These are phyloP conservation scores for Sarcomyxa edulis DNA, from an alignment of 768 basidiomycete species.

Conservation along the genomic window DNA sequence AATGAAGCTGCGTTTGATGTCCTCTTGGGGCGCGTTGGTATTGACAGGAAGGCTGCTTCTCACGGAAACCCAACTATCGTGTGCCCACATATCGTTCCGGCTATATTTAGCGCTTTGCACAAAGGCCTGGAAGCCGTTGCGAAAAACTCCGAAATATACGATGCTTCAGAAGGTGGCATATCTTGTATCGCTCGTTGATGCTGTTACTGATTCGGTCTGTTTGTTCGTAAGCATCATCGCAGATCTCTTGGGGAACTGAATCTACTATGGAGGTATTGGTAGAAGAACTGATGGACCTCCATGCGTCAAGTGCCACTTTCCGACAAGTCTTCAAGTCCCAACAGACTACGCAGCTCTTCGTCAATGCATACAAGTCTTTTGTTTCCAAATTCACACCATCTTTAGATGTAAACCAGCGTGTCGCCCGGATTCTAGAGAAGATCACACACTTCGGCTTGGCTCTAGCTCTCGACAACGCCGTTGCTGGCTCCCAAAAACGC, in stretches of 20 bases:
- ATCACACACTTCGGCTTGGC: slow-evolving; percentile 65
- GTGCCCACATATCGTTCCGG: slow-evolving; percentile 68
- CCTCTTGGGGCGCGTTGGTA: slow-evolving; percentile 46
- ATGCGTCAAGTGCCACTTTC: slow-evolving; percentile 60
- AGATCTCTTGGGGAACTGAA: slow-evolving; percentile 21
- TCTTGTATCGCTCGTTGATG: slow-evolving; percentile 12
- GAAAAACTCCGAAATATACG: slow-evolving; percentile 25
- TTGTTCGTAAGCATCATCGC: slow-evolving; percentile 12
- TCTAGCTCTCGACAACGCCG: slow-evolving; percentile 58
- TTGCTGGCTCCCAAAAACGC: slow-evolving; percentile 62
- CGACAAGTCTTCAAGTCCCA: slow-evolving; percentile 71
- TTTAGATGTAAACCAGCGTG: slow-evolving; percentile 33
- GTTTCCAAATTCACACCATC: slow-evolving; percentile 35
- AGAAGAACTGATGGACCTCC: slow-evolving; percentile 65
- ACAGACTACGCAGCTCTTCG: slow-evolving; percentile 59
- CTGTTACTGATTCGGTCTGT: slow-evolving; percentile 3
- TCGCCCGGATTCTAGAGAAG: slow-evolving; percentile 61
- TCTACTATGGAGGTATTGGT: slow-evolving; percentile 53
- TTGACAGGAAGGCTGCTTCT: slow-evolving; percentile 17
- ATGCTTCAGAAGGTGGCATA: slow-evolving; percentile 13
- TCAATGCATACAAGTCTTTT: slow-evolving; percentile 59
- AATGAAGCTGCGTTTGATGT: slow-evolving; percentile 67
- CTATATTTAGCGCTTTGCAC: slow-evolving; percentile 67
- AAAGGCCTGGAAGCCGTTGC: slow-evolving; percentile 42
- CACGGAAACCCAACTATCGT: slow-evolving; percentile 29